Base-by-base conservation (phyloP, 2,329 filamentous ascomycete species). In the Rhinocladiella mackenziei region DNA sequence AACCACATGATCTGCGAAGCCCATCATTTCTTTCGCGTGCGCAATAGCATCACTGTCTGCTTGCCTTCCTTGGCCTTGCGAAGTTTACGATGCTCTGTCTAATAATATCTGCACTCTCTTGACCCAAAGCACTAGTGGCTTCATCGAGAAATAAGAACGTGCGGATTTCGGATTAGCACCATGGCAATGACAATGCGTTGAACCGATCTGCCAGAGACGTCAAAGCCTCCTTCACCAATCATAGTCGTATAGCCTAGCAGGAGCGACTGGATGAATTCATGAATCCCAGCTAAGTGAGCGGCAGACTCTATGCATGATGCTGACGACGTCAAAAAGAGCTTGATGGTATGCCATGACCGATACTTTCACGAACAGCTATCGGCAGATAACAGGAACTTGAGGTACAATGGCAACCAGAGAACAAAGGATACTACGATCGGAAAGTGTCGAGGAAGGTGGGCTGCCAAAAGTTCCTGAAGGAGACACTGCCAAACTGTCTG, bases 1-100 rank as follows among this genome's bases (percentile, higher is more conserved):
- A 1, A 91, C 71, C 5, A 96, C 70, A 32, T 77, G 73, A 60
- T 88, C 81, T 1, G 84, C 85, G 46, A 86, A 77, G 45, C 75
- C 74, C 86, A 97, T 96, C 87, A 95, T 94, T 59, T 91, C 83
- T 50, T 71, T 73, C 44, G 76, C 78, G 65, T 96, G 91, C 36
- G 89, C 28, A 94, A 83, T 17, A 94, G 75, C 11, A 96, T 72
- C 0, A 94, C 78, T 0, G 84, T 84, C 62, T 87, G 75, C n/a
- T 18, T 33, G 11, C 29, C 31, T 0, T 68, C 69, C 30, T 3
- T 58, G 50, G 9, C 57, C 56, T 17, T 43, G 22, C 20, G 25
- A 51, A 39, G 30, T 32, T 48, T 42, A 15, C 48, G 36, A 94
- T 72, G 0, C 83, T 83, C 6, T 75, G 65, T 9, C 84, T 71